phyloP scores from a whole-genome alignment of 306 rosid genomes.

The Quillaja saponaria region DNA sequence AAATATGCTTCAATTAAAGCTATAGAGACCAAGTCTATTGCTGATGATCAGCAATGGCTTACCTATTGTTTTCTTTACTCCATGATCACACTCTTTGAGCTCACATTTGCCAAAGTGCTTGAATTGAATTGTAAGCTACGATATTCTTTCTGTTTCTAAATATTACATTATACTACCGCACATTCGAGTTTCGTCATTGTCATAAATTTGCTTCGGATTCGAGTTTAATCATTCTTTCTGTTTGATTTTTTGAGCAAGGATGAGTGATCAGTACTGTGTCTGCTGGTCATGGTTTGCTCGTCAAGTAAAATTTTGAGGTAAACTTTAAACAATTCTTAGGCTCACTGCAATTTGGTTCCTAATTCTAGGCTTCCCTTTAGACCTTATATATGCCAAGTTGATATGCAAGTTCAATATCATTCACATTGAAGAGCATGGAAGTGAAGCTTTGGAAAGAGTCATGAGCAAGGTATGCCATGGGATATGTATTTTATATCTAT shows the following conservation, averaged over 20 bases:
- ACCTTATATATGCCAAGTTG: constrained; percentile 86
- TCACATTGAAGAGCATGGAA: constrained; percentile 76
- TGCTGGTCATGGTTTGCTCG: neutral
- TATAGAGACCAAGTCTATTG: constrained; percentile 71
- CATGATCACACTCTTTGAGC: constrained; percentile 80
- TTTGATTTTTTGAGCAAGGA: neutral
- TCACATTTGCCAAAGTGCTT: constrained; percentile 82
- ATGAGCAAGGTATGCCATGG: constrained; percentile 57
- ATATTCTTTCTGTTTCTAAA: neutral
- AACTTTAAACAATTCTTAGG: neutral
- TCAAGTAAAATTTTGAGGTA: neutral
- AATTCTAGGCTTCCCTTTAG: constrained; percentile 71
- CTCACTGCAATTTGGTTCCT: neutral
- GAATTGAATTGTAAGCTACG: constrained; percentile 67
- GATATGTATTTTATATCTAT: no score
- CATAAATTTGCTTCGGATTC: neutral
- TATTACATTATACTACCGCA: no score
- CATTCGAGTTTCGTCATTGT: neutral
- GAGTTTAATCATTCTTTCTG: neutral
- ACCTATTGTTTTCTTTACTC: constrained; percentile 97
- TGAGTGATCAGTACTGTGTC: neutral
- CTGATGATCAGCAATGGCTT: constrained; percentile 94
- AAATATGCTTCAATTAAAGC: constrained; percentile 87
- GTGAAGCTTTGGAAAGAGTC: constrained; percentile 80
- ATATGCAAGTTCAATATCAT: constrained; percentile 58